A percentile compares a stretch with the other conserved stretches of the same genome.
phyloP scores from a whole-genome alignment of 108 stramenopile genomes.

The Nitzschia sp. region DNA sequence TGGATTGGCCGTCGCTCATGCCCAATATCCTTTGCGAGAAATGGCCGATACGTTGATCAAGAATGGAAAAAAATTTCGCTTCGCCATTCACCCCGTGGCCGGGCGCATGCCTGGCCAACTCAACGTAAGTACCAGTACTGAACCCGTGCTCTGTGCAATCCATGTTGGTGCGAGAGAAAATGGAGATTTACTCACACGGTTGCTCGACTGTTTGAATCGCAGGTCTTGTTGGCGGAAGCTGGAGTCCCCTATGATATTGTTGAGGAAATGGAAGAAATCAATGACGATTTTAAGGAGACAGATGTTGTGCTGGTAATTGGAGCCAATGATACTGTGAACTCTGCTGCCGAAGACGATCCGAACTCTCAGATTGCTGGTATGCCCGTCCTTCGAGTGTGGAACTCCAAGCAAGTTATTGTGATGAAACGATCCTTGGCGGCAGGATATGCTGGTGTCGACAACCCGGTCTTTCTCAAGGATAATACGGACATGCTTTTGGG shows the following conservation, averaged over 20 bases:
- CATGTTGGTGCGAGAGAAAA: no score
- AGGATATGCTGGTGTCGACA: constrained; percentile 99
- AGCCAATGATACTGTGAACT: constrained; percentile 98
- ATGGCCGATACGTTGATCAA: constrained; percentile 84
- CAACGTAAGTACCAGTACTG: constrained; percentile 62
- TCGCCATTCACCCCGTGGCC: constrained; percentile 98
- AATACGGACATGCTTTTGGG: constrained; percentile 98
- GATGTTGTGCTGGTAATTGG: constrained; percentile 97
- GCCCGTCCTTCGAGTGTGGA: constrained; percentile 98
- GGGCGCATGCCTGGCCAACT: constrained; percentile 99
- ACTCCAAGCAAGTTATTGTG: constrained; percentile 96
- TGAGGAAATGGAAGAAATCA: constrained; percentile 98
- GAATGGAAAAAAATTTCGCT: constrained; percentile 91
- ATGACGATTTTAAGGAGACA: constrained; percentile 91
- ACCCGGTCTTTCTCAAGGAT: constrained; percentile 97
- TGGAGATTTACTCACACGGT: neutral
- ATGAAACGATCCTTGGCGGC: constrained; percentile 98
- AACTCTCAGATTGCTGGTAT: constrained; percentile 95
- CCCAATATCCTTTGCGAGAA: constrained; percentile 96
- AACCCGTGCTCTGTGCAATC: neutral
- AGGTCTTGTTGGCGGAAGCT: constrained; percentile 95
- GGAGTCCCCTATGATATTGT: constrained; percentile 99
- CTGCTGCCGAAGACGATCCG: constrained; percentile 97
- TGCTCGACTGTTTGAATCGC: neutral
- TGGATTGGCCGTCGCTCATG: constrained; percentile 97